phyloP scores from a whole-genome alignment of 2,329 filamentous ascomycete genomes.

The Madurella mycetomatis region DNA sequence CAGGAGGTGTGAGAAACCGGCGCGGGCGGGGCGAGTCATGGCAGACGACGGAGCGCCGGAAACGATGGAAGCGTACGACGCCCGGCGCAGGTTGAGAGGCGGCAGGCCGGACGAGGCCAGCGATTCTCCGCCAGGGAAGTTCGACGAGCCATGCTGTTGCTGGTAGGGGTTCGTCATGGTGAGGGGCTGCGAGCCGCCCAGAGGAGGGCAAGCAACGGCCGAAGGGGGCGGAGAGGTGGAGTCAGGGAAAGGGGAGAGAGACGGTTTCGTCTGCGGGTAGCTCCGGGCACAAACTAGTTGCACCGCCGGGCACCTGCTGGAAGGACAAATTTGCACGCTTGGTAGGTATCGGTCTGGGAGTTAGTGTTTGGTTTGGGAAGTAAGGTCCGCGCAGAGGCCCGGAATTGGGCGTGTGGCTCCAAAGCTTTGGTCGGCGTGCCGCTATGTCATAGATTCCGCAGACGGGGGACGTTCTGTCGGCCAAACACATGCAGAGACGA shows the following conservation, averaged over 20 bases:
- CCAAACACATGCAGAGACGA: not conserved
- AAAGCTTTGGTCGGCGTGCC: not conserved
- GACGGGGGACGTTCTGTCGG: constrained; percentile 1
- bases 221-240: constrained; percentile 9
- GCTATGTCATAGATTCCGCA: constrained; percentile 13
- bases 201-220: constrained; percentile 12
- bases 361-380: not conserved
- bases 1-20: constrained; percentile 52
- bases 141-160: constrained; percentile 31
- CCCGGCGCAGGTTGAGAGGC: constrained; percentile 33
- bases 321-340: not conserved
- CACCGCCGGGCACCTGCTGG: not conserved
- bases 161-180: constrained; percentile 43
- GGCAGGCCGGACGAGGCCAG: constrained; percentile 26
- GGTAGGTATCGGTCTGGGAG: not conserved
- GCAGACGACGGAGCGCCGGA: constrained; percentile 34
- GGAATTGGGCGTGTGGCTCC: not conserved
- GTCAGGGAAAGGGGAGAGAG: constrained; percentile 8
- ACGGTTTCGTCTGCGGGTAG: constrained; percentile 8
- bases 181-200: constrained; percentile 19
- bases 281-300: not conserved
- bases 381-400: not conserved
- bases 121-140: constrained; percentile 32
- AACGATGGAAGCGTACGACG: constrained; percentile 42
- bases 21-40: constrained; percentile 34